phyloP scores from a whole-genome alignment of 345 rosid genomes.

The Mangifera indica region DNA sequence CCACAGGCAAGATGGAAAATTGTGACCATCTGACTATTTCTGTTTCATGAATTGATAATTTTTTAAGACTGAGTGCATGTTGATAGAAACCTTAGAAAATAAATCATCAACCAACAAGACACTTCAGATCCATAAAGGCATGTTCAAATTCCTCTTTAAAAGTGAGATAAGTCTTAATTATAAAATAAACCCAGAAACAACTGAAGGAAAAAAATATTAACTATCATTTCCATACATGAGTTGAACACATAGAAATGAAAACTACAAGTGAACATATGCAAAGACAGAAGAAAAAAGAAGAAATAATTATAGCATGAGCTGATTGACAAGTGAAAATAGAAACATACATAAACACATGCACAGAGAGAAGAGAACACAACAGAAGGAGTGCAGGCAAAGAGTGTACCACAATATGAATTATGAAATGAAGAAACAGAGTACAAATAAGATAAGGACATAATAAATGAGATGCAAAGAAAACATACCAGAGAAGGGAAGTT shows the following conservation, averaged over 20 bases:
- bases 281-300: background rate
- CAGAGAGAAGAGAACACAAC: background rate
- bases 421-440: background rate
- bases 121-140: background rate
- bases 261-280: slow-evolving; percentile 4
- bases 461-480: slow-evolving; percentile 4
- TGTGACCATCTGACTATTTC: background rate
- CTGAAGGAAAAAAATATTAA: background rate
- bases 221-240: too few species aligned
- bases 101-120: background rate
- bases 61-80: background rate
- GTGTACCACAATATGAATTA: background rate
- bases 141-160: background rate
- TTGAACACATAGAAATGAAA: background rate
- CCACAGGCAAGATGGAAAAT: background rate
- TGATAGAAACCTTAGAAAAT: background rate
- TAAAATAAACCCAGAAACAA: background rate
- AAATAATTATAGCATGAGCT: background rate
- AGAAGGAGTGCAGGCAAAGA: background rate
- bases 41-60: background rate
- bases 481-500: slow-evolving; percentile 25
- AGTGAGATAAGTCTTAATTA: background rate
- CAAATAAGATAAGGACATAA: background rate
- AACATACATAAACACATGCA: background rate
- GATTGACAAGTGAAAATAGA: background rate